Evolutionary conservation across 352 stramenopile species (phyloP), one percentile per base, ranked within the genome.

Genomic region (Phytophthora pinifolia): DNA sequence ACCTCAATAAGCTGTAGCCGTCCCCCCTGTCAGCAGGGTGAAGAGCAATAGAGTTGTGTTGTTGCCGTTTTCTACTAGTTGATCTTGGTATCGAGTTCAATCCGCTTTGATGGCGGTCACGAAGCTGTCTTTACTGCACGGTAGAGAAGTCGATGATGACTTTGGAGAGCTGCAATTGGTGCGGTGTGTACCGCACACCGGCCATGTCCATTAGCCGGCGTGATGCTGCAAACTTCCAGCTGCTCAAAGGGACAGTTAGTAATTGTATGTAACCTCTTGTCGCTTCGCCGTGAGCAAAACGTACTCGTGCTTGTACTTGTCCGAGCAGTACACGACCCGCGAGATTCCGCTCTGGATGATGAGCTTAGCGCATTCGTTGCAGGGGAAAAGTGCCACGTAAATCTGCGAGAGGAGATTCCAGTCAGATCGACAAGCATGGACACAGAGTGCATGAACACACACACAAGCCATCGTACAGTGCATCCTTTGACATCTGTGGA

Each of bases 281-380:
- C n/a, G 20, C 20, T 25, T 12, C 22, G 47, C 6, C n/a, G 25
- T n/a, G 18, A 25, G 22, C 55, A 20, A 22, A 49, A 65, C 79
- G 43, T 79, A 89, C 74, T 93, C 84, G 20, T 86, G 59, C 36
- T 89, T 89, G 71, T 99, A 98, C 59, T 98, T 97, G 79, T 99
- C 95, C 13, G 85, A 96, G 58, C 97, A 79, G 69, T 98, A 99
- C 4, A 99, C 88, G 20, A 99, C 95, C 52, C 96, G 82, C 25
- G 67, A 69, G 62, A 99, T 99, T 25, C 97, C 96, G 49, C 90
- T 93, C 81, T 99, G 29, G 67, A 99, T 99, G 61, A 99, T 99
- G 49, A 99, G 83, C 67, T 99, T 99, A 31, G 96, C 92, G 71
- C 97, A 99, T 66, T 99, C 97, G 70, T 99, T 98, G 74, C 97